Evolutionary conservation across 1,139 yeast genomes (phyloP), one percentile per base, ranked within the genome.

Genomic region (Wickerhamomyces sp.): DNA sequence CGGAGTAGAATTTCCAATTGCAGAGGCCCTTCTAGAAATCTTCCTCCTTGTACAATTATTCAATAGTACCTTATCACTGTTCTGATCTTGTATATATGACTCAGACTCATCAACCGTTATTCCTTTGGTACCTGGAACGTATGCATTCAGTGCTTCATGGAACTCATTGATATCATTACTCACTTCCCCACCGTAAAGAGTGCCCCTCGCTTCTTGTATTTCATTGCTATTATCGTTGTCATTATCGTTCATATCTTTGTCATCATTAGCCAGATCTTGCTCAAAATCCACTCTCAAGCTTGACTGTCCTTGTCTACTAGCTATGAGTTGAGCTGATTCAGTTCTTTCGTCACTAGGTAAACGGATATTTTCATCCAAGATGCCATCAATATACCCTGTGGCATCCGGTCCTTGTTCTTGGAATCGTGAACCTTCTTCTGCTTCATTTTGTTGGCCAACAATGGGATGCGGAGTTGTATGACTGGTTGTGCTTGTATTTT

Each of bases 61-160:
- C 34, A 58, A 40, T 3, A 55, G 37, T 0, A 49, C 46, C 6
- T 45, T 42, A 1, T 55, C 58, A 35, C 52, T 49, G 13, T 42
- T 42, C 27, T 48, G 45, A 30, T 53, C 60, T 26, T 53, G 58
- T 10, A 57, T 49, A 33, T 56, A 57, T 0, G 58, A 52, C 1
- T 46, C 54, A 27, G 48, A 49, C 18, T 46, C 52, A 34, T 35
- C 36, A 10, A 41, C 27, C 1, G 41, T 31, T 4, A 38, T 33
- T 2, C 33, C 32, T 18, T 27, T 39, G 18, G 39, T 37, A 7
- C 36, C 39, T 11, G 41, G 39, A 4, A 40, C 42, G 18, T 14
- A 45, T 1, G 40, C 26, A 33, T 50, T 27, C 30, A 50, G 32
- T 11, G 44, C 45, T 10, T 45, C 41, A 15, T 35, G 40, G 23